Percentiles rank a stretch among this genome's conserved stretches.
Conservation (phyloP, 345 rosid genomes). For the Melaleuca alternifolia region DNA sequence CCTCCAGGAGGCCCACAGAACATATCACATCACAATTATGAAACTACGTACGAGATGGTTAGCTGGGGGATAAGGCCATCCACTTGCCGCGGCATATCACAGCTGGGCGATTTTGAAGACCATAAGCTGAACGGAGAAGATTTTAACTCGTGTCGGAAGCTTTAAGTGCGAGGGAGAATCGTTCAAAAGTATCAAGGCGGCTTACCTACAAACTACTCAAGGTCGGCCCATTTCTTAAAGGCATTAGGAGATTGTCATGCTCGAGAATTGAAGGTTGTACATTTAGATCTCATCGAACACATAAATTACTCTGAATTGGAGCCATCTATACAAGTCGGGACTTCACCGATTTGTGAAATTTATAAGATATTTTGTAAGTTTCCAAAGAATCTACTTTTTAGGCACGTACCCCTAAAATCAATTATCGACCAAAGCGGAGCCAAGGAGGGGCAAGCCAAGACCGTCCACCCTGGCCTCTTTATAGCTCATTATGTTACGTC, state of each 20-base stretch:
- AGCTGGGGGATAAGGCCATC: neutral
- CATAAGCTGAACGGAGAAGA: neutral
- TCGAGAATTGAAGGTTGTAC: neutral
- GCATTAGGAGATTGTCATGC: neutral
- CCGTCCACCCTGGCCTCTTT: neutral
- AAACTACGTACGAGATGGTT: neutral
- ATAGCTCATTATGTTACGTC: neutral
- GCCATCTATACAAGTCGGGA: neutral
- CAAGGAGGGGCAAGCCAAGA: neutral
- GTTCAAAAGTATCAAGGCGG: neutral
- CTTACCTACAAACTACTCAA: accelerated
- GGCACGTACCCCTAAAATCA: neutral
- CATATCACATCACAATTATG: neutral
- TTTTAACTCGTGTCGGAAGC: neutral
- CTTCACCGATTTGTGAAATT: neutral
- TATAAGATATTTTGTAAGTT: neutral
- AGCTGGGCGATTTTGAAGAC: neutral
- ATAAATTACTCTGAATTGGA: neutral
- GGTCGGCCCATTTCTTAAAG: neutral
- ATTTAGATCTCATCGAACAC: neutral
- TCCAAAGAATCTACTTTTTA: neutral
- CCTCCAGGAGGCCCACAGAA: neutral
- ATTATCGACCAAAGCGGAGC: neutral
- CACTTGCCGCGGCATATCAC: neutral
- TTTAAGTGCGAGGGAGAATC: neutral